Evolutionary conservation across 2,329 filamentous ascomycete species (phyloP), one percentile per base, ranked within the genome.

Genomic region (Sclerotinia borealis): DNA sequence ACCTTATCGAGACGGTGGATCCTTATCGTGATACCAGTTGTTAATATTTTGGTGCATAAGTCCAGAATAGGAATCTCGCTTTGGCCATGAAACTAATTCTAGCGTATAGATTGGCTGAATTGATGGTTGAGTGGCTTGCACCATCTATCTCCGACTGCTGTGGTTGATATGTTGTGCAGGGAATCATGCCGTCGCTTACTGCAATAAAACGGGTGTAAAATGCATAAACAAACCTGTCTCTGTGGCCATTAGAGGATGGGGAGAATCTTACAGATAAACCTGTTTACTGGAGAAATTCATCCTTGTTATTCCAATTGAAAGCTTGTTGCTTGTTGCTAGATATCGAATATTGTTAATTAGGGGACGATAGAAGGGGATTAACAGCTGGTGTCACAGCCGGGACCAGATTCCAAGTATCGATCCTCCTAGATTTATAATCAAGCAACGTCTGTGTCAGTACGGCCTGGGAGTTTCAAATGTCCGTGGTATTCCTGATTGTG

Each of bases 21-120:
- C 55, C 29, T 59, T 59, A 49, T 59, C 55, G 11, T 36, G 3
- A 48, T 25, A 5, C 25, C 29, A n/a, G 34, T 31, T 43, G 52
- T 56, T 56, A 27, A 56, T 19, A 45, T 45, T 15, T 13, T 43
- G 19, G 13, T 49, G 51, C 60, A 37, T 47, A 15, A 49, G 3
- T 19, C 41, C 49, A 37, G 34, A 39, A 58, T 41, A 62, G 43
- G 51, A 58, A 56, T 41, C 60, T 62, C 17, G 17, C 4, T 43
- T 54, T 9, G 25, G 10, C 22, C 15, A 25, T 19, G 27, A 45
- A 17, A 31, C 29, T 31, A 4, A 27, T 34, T 43, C 9, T 15
- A 27, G 8, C 6, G 27, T 25, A 27, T 17, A 15, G 25, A 52
- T 59, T 15, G 29, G 13, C 31, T 3, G 52, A n/a, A 34, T n/a